phyloP scores from a whole-genome alignment of 208 protist species.

The Leishmania guyanensis region DNA sequence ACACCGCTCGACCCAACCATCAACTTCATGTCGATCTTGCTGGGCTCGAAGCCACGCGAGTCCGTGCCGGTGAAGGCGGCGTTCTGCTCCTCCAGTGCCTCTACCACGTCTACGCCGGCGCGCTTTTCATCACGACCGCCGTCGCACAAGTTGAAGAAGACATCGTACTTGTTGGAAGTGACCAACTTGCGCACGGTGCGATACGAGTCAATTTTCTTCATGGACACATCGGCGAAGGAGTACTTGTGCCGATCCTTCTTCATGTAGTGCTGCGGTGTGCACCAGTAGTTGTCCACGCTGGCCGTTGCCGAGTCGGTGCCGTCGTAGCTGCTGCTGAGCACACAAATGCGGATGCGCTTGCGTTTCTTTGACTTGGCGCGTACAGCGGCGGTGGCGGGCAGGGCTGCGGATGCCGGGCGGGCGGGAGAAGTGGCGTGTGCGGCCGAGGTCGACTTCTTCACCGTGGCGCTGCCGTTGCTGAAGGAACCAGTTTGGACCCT shows the following conservation, averaged over 20 bases:
- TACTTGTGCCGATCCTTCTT: constrained; percentile 76
- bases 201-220: constrained; percentile 81
- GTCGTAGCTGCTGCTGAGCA: constrained; percentile 88
- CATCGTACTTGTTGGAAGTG: constrained; percentile 81
- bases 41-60: constrained; percentile 85
- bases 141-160: constrained; percentile 92
- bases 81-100: constrained; percentile 87
- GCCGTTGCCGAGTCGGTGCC: constrained; percentile 75
- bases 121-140: constrained; percentile 84
- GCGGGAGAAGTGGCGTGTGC: neutral
- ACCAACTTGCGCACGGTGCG: constrained; percentile 74
- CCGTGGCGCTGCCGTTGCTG: neutral
- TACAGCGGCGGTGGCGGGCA: constrained; percentile 1
- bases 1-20: constrained; percentile 79
- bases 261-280: constrained; percentile 80
- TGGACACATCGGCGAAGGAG: constrained; percentile 61
- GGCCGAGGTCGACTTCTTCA: neutral
- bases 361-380: constrained; percentile 23
- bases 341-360: constrained; percentile 68
- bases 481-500: neutral
- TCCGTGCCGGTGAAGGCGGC: constrained; percentile 89
- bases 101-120: constrained; percentile 81
- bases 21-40: constrained; percentile 91
- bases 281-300: constrained; percentile 78
- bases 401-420: neutral